These are phyloP conservation scores for Epithele typhae DNA, from an alignment of 768 basidiomycete genomes.

Conservation along the genomic window DNA sequence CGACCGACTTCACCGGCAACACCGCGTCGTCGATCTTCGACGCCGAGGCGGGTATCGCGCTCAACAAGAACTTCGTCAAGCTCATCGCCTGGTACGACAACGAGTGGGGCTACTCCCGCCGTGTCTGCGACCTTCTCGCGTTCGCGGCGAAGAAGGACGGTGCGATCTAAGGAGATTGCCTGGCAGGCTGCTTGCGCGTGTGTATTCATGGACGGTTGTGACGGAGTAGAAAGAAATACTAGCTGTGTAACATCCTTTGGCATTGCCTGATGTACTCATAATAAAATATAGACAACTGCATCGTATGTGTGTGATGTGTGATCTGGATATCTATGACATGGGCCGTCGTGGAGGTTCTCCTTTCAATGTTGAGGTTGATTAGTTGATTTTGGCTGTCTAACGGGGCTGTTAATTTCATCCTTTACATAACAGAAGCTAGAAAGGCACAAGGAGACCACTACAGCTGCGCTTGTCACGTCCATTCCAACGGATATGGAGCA, in stretches of 20 bases:
- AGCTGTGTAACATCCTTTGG: too few species aligned
- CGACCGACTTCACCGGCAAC: conserved; percentile 87
- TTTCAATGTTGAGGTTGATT: too few species aligned
- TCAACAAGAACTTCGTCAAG: conserved; percentile 94
- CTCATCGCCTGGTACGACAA: conserved; percentile 95
- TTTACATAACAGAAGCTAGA: too few species aligned
- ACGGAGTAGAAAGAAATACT: conserved; percentile 6
- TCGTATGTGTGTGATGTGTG: too few species aligned
- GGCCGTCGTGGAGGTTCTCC: too few species aligned
- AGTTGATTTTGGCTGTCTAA: too few species aligned
- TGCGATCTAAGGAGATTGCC: conserved; percentile 17
- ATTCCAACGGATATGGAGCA: too few species aligned
- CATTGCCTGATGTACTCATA: conserved; percentile 15
- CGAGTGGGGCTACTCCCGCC: conserved; percentile 91
- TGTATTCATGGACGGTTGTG: background rate
- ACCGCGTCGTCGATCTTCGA: conserved; percentile 88
- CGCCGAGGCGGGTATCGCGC: conserved; percentile 85
- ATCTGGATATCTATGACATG: too few species aligned
- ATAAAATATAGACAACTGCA: too few species aligned
- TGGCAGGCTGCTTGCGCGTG: background rate
- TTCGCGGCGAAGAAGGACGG: conserved; percentile 75
- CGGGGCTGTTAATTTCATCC: too few species aligned
- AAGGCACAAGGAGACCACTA: too few species aligned
- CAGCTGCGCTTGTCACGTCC: too few species aligned
- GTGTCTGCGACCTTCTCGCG: conserved; percentile 86